A percentile compares a stretch with the other conserved stretches of the same genome.
phyloP scores from a whole-genome alignment of 768 basidiomycete species.

The Boletus eberwhitei region DNA sequence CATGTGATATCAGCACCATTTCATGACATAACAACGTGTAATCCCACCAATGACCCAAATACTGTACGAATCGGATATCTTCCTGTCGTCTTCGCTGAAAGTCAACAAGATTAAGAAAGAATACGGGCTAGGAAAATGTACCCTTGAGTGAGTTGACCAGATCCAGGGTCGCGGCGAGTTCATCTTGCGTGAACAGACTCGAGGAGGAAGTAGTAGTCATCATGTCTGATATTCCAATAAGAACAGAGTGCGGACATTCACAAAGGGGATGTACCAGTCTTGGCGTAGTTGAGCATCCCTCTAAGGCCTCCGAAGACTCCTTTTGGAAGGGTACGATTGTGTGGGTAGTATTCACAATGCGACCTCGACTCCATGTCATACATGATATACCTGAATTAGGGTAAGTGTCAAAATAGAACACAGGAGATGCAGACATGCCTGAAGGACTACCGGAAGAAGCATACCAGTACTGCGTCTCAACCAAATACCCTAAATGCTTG shows the following conservation, averaged over 20 bases:
- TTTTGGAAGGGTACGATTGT: constrained; percentile 2
- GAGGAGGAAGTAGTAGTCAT: constrained; percentile 15
- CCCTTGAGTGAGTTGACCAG: not conserved
- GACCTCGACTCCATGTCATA: constrained; percentile 11
- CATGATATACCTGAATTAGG: not conserved
- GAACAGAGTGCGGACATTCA: not conserved
- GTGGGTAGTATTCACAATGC: constrained; percentile 16
- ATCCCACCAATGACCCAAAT: constrained; percentile 17
- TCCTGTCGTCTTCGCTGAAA: not conserved
- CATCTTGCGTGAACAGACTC: constrained; percentile 9
- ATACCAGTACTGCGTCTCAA: constrained; percentile 16
- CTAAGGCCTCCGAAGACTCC: constrained; percentile 5
- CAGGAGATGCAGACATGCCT: not conserved
- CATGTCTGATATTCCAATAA: constrained; percentile 1
- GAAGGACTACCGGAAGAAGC: not conserved
- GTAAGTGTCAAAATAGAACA: not conserved
- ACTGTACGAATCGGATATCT: not conserved
- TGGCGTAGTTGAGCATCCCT: constrained; percentile 18
- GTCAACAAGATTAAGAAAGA: not conserved
- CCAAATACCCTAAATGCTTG: constrained; percentile 6
- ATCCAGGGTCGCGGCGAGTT: constrained; percentile 4
- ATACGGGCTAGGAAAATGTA: not conserved
- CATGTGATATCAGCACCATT: not conserved
- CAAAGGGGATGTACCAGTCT: constrained; percentile 1
- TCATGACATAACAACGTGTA: not conserved